A percentile compares a stretch with the other conserved stretches of the same genome.
These are phyloP conservation scores for Pichia sp. DNA, from an alignment of 1,139 yeast species.

Conservation along the genomic window DNA sequence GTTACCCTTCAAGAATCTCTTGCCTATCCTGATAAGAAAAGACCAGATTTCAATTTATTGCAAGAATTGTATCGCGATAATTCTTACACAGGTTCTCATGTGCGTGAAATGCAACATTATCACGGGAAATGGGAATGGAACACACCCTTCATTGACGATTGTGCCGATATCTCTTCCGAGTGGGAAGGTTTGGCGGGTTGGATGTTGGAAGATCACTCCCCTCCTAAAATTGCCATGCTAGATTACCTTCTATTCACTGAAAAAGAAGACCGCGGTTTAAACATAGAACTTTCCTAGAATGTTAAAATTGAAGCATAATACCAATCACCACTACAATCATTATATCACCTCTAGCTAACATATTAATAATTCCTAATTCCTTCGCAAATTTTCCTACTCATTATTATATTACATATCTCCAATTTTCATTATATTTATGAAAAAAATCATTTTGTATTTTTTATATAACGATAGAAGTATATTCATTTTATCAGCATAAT, in stretches of 20 bases:
- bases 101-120: slow-evolving; percentile 11
- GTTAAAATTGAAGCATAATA: not conserved
- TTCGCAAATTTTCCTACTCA: not conserved
- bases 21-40: not conserved
- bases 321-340: not conserved
- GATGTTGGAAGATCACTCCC: slow-evolving; percentile 14
- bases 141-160: not conserved
- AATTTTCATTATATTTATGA: not conserved
- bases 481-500: not conserved
- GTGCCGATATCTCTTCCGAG: not conserved
- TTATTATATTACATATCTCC: not conserved
- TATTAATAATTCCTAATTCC: not conserved
- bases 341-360: too few species aligned
- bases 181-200: slow-evolving; percentile 7
- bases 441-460: not conserved
- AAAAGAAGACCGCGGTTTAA: not conserved
- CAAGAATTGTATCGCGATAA: slow-evolving; percentile 8
- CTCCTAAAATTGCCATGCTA: slow-evolving; percentile 12
- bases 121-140: slow-evolving; percentile 9
- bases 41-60: slow-evolving; percentile 4
- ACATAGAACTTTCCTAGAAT: not conserved
- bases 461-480: not conserved
- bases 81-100: slow-evolving; percentile 3
- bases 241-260: slow-evolving; percentile 10
- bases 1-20: slow-evolving; percentile 7